Base-by-base conservation (phyloP, 352 stramenopile genomes). In the Globisporangium orthogonon region DNA sequence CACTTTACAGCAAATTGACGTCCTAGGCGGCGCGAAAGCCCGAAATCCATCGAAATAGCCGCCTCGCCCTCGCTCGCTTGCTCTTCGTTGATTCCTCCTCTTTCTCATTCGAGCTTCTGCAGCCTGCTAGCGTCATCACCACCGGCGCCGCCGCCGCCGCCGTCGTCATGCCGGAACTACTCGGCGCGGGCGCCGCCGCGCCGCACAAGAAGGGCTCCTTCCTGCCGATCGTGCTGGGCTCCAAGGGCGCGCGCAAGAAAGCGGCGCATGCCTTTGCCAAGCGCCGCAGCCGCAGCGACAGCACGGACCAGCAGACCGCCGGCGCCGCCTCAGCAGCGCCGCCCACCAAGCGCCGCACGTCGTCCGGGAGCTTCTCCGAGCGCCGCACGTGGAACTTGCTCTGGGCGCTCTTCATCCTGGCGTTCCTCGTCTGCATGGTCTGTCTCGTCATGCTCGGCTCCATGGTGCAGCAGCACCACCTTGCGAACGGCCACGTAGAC, bases 401-500 rank as follows among this genome's bases (percentile, higher is more conserved):
- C 1, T 83, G 69, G 68, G 54, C 53, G 46, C 50, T 83, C 17
- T 84, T 86, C 35, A 63, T 77, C 41, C 57, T 69, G 6, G 63
- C 71, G 11, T 74, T 83, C 40, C 56, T 69, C 29, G 56, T 69
- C 40, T 83, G 70, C 54, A 67, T 87, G 54, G 59, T 74, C 35
- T 87, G 76, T 50, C 72, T 87, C 18, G 64, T 70, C 56, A 76
- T 65, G 33, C 56, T 87, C 13, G 70, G 70, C 18, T 61, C 59
- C 11, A 70, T 86, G 62, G 73, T 86, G 43, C 70, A 82, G 64
- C 62, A 74, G 40, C 65, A 66, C 15, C 60, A 56, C 18, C 58
- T 85, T 28, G 66, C 70, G 7, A 83, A 85, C 45, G 77, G 77
- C 46, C 58, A 70, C 35, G 59, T 79, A 10, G 73, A 65, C 41